Base-by-base conservation (phyloP, 2,329 filamentous ascomycete species). In the Penicillium hordei region DNA sequence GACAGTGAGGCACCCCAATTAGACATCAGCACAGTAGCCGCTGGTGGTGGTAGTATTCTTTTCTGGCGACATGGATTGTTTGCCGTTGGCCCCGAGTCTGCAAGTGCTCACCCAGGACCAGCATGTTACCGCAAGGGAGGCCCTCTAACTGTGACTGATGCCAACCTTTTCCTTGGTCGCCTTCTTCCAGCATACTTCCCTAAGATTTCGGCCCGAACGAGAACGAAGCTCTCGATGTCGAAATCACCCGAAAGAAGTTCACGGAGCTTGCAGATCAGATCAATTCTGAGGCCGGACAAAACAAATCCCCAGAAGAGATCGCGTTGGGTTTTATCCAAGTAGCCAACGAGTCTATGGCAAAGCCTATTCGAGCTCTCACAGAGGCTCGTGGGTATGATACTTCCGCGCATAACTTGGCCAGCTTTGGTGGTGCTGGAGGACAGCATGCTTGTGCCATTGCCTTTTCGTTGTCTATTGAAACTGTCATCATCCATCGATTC, bases 381-480 rank as follows among this genome's bases (percentile, higher is more conserved):
- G 93, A 97, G 73, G 92, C 93, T 25, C 91, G 94, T 74, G 93
- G 93, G 0, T 91, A 95, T 63, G 92, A 96, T 70, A 94, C 92
- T 0, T 91, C 90, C 1, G 91, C 90, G 64, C 93, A 97, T 73
- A 82, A 91, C 15, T 82, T 97, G 36, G 92, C 93, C 0, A 95
- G 91, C 0, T 97, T 97, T 75, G 93, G 93, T 42, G 93, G 93
- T 55, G 93, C 93, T 0, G 93, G 93, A 48, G 93, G 93, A 0
- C 93, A 97, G 71, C 93, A 97, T 67, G 93, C 93, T 1, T 91
- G 95, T n/a, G 91, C 91, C 1, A 95, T 96, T 61, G 93, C 92
- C 2, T 89, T 3, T 79, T 97, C 1, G 91, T 91, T 0, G 91
- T 96, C 63, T 85, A 83, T 27, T 91, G 95, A 70, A 93, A 45